These are phyloP conservation scores for Cucumis sativus DNA, from an alignment of 306 rosid species.

Conservation along the genomic window Cucumber_9930_V3 NC_026659.2:17937501-17938000, in stretches of 20 bases:
- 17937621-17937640: not conserved
- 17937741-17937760: not conserved
- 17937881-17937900: too few relatives aligned
- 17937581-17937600: not conserved
- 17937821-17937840: not conserved
- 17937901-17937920: too few relatives aligned
- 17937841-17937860: not conserved
- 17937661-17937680: conserved; percentile 7
- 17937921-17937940: too few relatives aligned
- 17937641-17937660: not conserved
- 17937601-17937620: not conserved
- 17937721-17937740: not conserved
- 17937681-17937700: conserved; percentile 8
- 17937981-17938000: too few relatives aligned
- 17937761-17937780: not conserved
- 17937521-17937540: too few relatives aligned
- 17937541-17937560: not conserved
- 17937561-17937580: not conserved
- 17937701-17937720: not conserved
- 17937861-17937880: too few relatives aligned
- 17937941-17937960: too few relatives aligned
- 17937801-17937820: not conserved
- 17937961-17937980: too few relatives aligned
- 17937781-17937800: not conserved
- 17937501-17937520: too few relatives aligned